Percentiles rank a stretch among this genome's conserved stretches.
phyloP scores from a whole-genome alignment of 2,329 filamentous ascomycete genomes.

The Pseudocercospora fuligena region DNA sequence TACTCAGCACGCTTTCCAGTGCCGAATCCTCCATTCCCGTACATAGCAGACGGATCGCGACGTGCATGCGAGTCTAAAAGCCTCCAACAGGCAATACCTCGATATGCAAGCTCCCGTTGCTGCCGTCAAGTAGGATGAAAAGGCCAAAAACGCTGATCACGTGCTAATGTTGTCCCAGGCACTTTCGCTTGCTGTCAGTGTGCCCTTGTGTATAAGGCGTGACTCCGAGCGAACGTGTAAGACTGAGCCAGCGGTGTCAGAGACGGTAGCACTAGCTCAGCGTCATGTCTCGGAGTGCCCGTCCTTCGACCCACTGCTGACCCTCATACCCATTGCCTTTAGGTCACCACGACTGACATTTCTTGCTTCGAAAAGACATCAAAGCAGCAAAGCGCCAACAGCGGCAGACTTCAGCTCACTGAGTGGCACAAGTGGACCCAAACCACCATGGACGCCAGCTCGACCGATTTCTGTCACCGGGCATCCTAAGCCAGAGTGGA shows the following conservation, averaged over 20 bases:
- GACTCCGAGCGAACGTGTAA: too few species aligned
- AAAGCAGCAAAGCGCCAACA: not conserved
- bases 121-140: too few species aligned
- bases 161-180: too few species aligned
- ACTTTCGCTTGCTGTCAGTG: too few species aligned
- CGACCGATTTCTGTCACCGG: not conserved
- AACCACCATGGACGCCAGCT: not conserved
- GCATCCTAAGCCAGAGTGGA: not conserved
- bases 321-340: not conserved
- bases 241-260: too few species aligned
- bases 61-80: not conserved
- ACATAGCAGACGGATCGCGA: not conserved
- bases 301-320: too few species aligned
- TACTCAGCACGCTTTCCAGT: not conserved
- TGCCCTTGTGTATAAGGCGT: too few species aligned
- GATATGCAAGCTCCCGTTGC: not conserved
- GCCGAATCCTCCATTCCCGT: not conserved
- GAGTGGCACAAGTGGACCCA: not conserved
- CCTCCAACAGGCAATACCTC: not conserved
- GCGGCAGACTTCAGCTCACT: slow-evolving; percentile 7
- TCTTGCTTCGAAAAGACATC: not conserved
- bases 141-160: too few species aligned
- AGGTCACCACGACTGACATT: not conserved
- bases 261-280: too few species aligned
- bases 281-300: too few species aligned